These are phyloP conservation scores for Paramyrothecium sp. DNA, from an alignment of 2,329 filamentous ascomycete genomes.

Conservation along the genomic window DNA sequence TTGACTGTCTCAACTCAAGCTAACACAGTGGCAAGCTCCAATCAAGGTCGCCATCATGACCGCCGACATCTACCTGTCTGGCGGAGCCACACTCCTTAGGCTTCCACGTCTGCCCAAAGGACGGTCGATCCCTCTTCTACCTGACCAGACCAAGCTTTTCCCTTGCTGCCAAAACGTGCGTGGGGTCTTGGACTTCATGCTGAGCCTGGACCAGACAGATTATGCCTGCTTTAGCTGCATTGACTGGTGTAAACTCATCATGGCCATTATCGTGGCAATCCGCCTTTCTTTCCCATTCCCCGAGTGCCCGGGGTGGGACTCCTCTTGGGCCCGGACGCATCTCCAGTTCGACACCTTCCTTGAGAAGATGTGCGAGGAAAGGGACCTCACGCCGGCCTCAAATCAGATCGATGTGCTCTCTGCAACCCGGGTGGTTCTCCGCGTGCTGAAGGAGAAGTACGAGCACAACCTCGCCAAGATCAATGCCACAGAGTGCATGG, in stretches of 20 bases:
- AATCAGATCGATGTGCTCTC: conserved; percentile 39
- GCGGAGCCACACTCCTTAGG: conserved; percentile 31
- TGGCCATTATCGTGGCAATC: conserved; percentile 38
- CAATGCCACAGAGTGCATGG: conserved; percentile 19
- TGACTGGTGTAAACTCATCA: conserved; percentile 44
- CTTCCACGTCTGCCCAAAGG: conserved; percentile 4
- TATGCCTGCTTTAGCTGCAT: conserved; percentile 36
- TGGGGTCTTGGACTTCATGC: conserved; percentile 28
- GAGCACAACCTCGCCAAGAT: conserved; percentile 31
- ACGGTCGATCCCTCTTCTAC: neutral
- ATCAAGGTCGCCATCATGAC: conserved; percentile 31
- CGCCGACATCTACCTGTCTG: conserved; percentile 36
- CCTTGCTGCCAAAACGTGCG: neutral
- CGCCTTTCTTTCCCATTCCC: conserved; percentile 45
- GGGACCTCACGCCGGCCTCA: conserved; percentile 17
- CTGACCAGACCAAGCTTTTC: neutral
- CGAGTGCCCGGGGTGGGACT: conserved; percentile 32
- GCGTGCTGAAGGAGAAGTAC: conserved; percentile 45
- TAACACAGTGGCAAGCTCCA: conserved; percentile 18
- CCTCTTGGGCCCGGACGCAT: conserved; percentile 34
- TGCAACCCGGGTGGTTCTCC: conserved; percentile 45
- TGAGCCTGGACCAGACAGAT: conserved; percentile 23
- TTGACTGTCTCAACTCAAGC: conserved; percentile 4
- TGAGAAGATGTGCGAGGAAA: conserved; percentile 26
- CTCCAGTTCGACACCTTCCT: conserved; percentile 40